These are phyloP conservation scores for Cladosporium austrohemisphaericum DNA, from an alignment of 2,329 filamentous ascomycete genomes.

Conservation along the genomic window DNA sequence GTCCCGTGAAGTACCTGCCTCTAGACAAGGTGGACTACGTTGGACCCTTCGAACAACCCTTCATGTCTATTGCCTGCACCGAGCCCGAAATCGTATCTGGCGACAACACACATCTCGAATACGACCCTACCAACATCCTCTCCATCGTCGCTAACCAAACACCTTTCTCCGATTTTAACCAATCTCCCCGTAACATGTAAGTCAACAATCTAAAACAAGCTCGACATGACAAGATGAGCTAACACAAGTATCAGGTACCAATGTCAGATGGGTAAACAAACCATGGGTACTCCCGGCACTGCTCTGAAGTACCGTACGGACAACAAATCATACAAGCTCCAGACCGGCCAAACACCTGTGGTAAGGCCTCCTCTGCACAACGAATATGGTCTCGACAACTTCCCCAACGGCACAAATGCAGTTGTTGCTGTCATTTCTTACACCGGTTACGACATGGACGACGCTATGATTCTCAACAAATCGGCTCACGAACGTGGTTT, in stretches of 20 bases:
- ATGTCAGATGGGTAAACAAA: constrained; percentile 99
- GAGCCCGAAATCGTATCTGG: constrained; percentile 83
- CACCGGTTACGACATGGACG: constrained; percentile 99
- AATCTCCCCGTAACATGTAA: constrained; percentile 99
- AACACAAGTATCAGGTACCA: too few species aligned
- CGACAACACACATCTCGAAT: constrained; percentile 88
- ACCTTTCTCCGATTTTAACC: constrained; percentile 97
- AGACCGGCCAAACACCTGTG: constrained; percentile 93
- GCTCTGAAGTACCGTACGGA: constrained; percentile 83
- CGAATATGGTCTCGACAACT: constrained; percentile 94
- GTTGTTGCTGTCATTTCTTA: constrained; percentile 98
- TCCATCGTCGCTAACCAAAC: constrained; percentile 99
- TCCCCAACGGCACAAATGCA: constrained; percentile 92
- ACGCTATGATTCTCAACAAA: constrained; percentile 99
- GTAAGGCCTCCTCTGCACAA: constrained; percentile 91
- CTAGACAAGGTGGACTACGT: constrained; percentile 83
- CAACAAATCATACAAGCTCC: constrained; percentile 93
- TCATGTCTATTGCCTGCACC: constrained; percentile 96
- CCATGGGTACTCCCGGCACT: constrained; percentile 93
- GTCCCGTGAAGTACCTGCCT: constrained; percentile 88
- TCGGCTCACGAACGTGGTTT: constrained; percentile 94
- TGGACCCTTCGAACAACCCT: constrained; percentile 91
- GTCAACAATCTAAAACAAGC: constrained; percentile 18
- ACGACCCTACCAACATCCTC: constrained; percentile 90
- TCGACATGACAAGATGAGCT: too few species aligned